These are phyloP conservation scores for Chlamydomonas sp. DNA, from an alignment of 139 green algal genomes.

Conservation along the genomic window DNA sequence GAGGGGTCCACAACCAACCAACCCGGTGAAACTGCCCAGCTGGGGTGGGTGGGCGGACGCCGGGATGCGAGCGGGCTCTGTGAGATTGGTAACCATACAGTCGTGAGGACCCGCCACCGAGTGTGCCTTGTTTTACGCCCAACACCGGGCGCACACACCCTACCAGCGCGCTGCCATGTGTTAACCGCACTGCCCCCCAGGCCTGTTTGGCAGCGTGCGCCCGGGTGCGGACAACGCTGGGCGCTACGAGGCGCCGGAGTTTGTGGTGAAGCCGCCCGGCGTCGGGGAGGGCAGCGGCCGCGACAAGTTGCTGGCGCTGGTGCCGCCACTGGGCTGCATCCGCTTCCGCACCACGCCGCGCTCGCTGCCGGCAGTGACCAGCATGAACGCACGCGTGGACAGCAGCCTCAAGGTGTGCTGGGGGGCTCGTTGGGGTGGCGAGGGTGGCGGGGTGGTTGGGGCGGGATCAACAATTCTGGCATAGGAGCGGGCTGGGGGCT, in stretches of 20 bases:
- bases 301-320: conserved; percentile 51
- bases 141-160: too few relatives aligned
- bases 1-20: not conserved
- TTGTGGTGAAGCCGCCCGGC: conserved; percentile 43
- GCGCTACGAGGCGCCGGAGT: conserved; percentile 59
- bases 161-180: too few relatives aligned
- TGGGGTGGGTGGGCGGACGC: not conserved
- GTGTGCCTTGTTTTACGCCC: too few relatives aligned
- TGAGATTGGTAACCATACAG: not conserved
- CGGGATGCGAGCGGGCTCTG: not conserved
- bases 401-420: conserved; percentile 56
- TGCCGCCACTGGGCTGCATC: conserved; percentile 68
- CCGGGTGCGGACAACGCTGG: conserved; percentile 42
- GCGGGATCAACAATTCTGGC: not conserved
- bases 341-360: conserved; percentile 64
- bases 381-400: conserved; percentile 65
- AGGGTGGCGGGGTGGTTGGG: not conserved
- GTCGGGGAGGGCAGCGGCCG: not conserved
- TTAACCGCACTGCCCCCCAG: too few relatives aligned
- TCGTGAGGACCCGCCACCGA: too few relatives aligned
- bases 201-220: conserved; percentile 70
- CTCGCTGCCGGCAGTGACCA: conserved; percentile 65
- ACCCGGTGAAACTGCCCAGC: too few relatives aligned
- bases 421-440: not conserved
- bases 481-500: not conserved